A percentile compares a stretch with the other conserved stretches of the same genome.
These are phyloP conservation scores for Saturnispora sekii DNA, from an alignment of 805 yeast genomes.

Conservation along the genomic window DNA sequence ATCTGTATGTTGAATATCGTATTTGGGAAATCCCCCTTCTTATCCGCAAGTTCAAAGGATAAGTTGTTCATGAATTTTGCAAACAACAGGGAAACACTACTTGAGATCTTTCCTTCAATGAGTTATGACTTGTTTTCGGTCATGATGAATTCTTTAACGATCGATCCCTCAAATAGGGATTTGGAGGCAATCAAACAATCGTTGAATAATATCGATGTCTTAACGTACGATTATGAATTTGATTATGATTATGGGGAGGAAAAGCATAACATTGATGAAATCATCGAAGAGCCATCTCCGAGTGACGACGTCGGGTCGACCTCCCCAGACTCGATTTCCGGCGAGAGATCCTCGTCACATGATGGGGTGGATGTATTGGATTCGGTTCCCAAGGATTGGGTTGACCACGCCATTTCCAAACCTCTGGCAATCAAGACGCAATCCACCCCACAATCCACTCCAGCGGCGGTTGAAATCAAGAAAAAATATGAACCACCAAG, in stretches of 20 bases:
- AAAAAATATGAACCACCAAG: constrained; percentile 14
- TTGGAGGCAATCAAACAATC: constrained; percentile 51
- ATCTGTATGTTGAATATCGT: constrained; percentile 72
- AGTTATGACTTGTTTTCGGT: constrained; percentile 81
- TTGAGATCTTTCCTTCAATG: constrained; percentile 87
- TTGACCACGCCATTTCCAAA: constrained; percentile 1
- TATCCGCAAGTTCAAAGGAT: constrained; percentile 66
- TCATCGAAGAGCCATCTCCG: constrained; percentile 11
- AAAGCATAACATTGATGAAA: neutral
- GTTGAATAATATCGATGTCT: constrained; percentile 46
- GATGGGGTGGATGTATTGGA: too few relatives aligned
- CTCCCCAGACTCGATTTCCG: too few relatives aligned
- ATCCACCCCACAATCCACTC: too few relatives aligned
- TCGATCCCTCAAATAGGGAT: constrained; percentile 82
- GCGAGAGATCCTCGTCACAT: too few relatives aligned
- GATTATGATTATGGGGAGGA: constrained; percentile 20
- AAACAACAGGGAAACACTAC: constrained; percentile 76
- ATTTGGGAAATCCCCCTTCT: constrained; percentile 84
- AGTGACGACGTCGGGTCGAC: neutral
- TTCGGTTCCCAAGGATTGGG: neutral
- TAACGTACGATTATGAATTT: constrained; percentile 77
- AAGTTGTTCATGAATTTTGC: constrained; percentile 80
- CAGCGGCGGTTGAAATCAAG: neutral
- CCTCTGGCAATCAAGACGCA: constrained; percentile 1
- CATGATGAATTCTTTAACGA: constrained; percentile 62